phyloP scores from a whole-genome alignment of 2,329 filamentous ascomycete species.

The Hypoxylon sp. region DNA sequence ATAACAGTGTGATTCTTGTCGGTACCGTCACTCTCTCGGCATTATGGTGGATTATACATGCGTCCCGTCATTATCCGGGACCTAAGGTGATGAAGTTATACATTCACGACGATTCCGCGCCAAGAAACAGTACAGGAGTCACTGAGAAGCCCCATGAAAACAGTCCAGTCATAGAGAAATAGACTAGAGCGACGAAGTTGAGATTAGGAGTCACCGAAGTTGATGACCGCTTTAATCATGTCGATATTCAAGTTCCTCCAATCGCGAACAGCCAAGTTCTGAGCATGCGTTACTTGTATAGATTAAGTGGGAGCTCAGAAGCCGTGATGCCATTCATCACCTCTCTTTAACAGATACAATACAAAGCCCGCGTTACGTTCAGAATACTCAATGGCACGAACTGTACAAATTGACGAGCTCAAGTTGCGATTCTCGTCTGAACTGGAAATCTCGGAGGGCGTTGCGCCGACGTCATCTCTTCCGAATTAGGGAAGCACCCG shows the following conservation, averaged over 20 bases:
- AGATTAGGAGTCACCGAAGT: neutral
- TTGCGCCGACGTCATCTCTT: slow-evolving; percentile 45
- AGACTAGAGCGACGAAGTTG: too few relatives aligned
- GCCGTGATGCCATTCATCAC: slow-evolving; percentile 1
- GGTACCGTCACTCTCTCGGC: slow-evolving; percentile 63
- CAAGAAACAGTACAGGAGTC: slow-evolving; percentile 21
- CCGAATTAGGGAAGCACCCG: slow-evolving; percentile 33
- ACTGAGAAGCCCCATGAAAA: slow-evolving; percentile 29
- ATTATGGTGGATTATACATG: slow-evolving; percentile 67
- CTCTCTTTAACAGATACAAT: slow-evolving; percentile 5
- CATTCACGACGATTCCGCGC: slow-evolving; percentile 53
- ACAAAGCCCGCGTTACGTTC: neutral
- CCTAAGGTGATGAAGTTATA: slow-evolving; percentile 65
- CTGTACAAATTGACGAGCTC: slow-evolving; percentile 12
- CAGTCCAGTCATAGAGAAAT: slow-evolving; percentile 1
- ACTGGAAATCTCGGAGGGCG: slow-evolving; percentile 43
- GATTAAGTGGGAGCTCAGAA: neutral
- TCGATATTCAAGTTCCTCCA: neutral
- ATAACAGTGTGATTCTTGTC: slow-evolving; percentile 68
- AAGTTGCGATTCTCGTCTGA: slow-evolving; percentile 19
- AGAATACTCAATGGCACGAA: neutral
- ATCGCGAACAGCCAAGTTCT: neutral
- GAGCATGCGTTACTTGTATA: neutral
- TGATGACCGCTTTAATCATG: neutral
- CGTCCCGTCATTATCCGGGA: slow-evolving; percentile 63